Evolutionary conservation across 129 eudicot genomes (phyloP), one percentile per base, ranked within the genome.

Genomic region (Gnaphalium uliginosum): DNA sequence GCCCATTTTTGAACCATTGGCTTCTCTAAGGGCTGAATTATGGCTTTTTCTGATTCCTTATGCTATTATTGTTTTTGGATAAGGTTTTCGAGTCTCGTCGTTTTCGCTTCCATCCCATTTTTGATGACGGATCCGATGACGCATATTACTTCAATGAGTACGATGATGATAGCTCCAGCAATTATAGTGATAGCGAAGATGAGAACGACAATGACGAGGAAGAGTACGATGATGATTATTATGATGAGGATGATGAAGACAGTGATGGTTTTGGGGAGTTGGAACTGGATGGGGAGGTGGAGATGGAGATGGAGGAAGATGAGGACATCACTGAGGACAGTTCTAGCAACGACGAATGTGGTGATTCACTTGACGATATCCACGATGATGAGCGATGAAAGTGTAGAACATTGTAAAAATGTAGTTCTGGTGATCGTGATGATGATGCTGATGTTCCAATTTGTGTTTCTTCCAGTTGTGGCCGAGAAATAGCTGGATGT

Each of bases 381-480:
- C 5, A 3, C 1, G 18, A 79, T 71, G 68, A 58, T 14, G 48
- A 66, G 68, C 69, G 61, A 57, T 14, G 54, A 74, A 62, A 57
- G 63, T 72, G 76, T n/a, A 46, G n/a, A 46, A 14, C 53, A 0
- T 24, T 59, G 74, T 29, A 25, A 71, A 59, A 82, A 19, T 56
- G 29, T n/a, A 56, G 61, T 5, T 11, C 69, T 68, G 57, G 76
- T 65, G 67, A 64, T 14, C 6, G 53, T 46, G 53, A 46, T 46
- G 53, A 46, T 46, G 0, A 18, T 46, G 53, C 67, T 63, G 74
- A 58, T 78, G 83, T 84, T 65, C 77, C 75, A 71, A 56, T 81
- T 83, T 86, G 19, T 83, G 79, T 85, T 75, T 74, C 19, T 60
- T 87, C 78, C 86, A 84, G 93, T 68, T 62, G 83, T 78, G 82